Evolutionary conservation across 2,329 filamentous ascomycete genomes (phyloP), one percentile per base, ranked within the genome.

Genomic region (Aspergillus pseudotamarii): DNA sequence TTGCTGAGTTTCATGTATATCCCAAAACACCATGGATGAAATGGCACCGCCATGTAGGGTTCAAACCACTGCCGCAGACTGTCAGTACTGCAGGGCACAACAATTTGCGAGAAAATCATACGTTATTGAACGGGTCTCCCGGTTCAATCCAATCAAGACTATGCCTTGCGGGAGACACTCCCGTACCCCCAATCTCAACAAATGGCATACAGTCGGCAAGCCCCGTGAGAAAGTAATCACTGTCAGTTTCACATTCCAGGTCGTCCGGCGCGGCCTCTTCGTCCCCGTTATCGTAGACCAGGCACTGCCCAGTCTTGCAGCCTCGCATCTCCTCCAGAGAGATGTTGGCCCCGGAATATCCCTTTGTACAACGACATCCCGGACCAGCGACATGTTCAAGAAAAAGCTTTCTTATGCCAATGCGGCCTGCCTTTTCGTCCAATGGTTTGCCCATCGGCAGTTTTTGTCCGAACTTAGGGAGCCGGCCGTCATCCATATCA

Each of bases 21-120:
- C 10, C 32, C 57, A 32, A 59, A 59, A 30, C 60, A 60, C 32
- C 41, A 38, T 10, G 61, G 51, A 48, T 57, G 57, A 19, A 63
- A 63, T 10, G 48, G 23, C 6, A 50, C 6, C 12, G 19, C 46
- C 14, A 11, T 23, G 5, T n/a, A 36, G 34, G 14, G 14, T 36
- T 36, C 34, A 6, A 36, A 36, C 34, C 34, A 14, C 34, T 36
- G 12, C 6, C 5, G 12, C 14, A 36, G 14, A 16, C 6, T 2
- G 14, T 36, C 6, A 36, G 14, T 2, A 36, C 16, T 2, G 6
- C 34, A 14, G 6, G 2, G 1, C 14, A 36, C 14, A 16, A 6
- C 2, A 36, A 16, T 16, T 16, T 16, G 2, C 2, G 4, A 19
- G 48, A 32, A 2, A 36, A 43, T 16, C 23, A 9, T 38, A 30